A percentile compares a stretch with the other conserved stretches of the same genome.
phyloP scores from a whole-genome alignment of 805 yeast species.

The Kluyveromyces dobzhanskii region DNA sequence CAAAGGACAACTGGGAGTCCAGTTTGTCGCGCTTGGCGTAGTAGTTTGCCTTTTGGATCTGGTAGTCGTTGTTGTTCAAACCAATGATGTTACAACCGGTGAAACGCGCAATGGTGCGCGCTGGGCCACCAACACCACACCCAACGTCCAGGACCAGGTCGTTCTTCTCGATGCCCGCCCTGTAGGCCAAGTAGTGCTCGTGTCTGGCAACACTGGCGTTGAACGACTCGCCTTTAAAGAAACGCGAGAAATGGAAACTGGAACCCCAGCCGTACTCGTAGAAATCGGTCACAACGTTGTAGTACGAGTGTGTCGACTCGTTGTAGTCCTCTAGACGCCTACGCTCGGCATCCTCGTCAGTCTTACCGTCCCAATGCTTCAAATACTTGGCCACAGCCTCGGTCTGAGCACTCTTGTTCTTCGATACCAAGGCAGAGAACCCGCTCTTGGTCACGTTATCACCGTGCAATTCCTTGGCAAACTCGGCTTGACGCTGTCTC shows the following conservation, averaged over 20 bases:
- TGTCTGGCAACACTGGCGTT: conserved; percentile 93
- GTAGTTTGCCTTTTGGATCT: conserved; percentile 81
- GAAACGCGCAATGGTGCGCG: conserved; percentile 89
- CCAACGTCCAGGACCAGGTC: conserved; percentile 95
- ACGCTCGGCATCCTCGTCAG: conserved; percentile 61
- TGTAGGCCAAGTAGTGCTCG: conserved; percentile 87
- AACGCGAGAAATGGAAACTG: conserved; percentile 94
- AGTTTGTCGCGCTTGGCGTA: conserved; percentile 63
- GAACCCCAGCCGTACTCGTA: conserved; percentile 99
- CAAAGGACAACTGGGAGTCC: conserved; percentile 69
- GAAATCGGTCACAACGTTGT: conserved; percentile 94
- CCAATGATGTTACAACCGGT: conserved; percentile 84
- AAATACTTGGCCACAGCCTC: conserved; percentile 85
- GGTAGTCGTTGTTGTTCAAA: conserved; percentile 93
- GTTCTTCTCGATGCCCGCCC: conserved; percentile 69
- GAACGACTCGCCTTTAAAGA: conserved; percentile 89
- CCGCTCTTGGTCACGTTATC: conserved; percentile 59
- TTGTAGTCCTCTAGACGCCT: conserved; percentile 78
- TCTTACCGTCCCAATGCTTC: conserved; percentile 95
- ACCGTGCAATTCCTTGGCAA: conserved; percentile 85
- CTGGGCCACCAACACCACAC: conserved; percentile 99
- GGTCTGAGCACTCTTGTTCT: conserved; percentile 70
- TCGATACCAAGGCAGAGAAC: conserved; percentile 63
- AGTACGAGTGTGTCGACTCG: conserved; percentile 86
- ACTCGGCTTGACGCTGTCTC: conserved; percentile 40